Conservation (phyloP, 345 rosid species). For the Aurinia saxatilis region DNA sequence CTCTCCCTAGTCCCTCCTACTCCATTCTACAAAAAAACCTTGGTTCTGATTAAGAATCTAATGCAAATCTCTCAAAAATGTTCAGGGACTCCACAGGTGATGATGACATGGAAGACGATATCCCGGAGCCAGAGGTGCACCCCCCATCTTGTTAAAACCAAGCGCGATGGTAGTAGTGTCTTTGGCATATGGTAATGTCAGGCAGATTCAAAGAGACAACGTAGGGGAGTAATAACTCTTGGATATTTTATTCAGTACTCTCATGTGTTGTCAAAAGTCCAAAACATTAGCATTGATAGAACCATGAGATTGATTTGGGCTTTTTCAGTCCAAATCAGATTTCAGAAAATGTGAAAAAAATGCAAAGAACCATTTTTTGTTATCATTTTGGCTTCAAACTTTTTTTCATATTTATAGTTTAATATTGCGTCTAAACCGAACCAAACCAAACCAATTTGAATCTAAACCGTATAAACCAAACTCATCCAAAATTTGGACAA, state of each 20-base stretch:
- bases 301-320: not conserved
- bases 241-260: not conserved
- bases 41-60: not conserved
- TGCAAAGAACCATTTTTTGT: not conserved
- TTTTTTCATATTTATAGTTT: too few species aligned
- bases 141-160: constrained; percentile 27
- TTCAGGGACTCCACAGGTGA: constrained; percentile 27
- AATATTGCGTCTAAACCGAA: too few species aligned
- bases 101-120: constrained; percentile 43
- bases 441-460: not conserved
- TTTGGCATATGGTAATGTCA: constrained; percentile 4
- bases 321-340: not conserved
- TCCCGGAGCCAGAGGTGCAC: constrained; percentile 26
- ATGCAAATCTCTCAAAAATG: not conserved
- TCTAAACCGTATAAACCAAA: too few species aligned
- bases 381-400: not conserved
- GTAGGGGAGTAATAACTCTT: constrained; percentile 8
- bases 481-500: not conserved
- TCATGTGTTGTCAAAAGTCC: not conserved
- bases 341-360: constrained; percentile 7
- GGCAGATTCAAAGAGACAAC: too few species aligned
- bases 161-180: not conserved
- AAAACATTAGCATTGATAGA: constrained; percentile 3
- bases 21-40: not conserved
- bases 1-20: not conserved